phyloP scores from a whole-genome alignment of 139 green algal genomes.

The Chlorella sp. region DNA sequence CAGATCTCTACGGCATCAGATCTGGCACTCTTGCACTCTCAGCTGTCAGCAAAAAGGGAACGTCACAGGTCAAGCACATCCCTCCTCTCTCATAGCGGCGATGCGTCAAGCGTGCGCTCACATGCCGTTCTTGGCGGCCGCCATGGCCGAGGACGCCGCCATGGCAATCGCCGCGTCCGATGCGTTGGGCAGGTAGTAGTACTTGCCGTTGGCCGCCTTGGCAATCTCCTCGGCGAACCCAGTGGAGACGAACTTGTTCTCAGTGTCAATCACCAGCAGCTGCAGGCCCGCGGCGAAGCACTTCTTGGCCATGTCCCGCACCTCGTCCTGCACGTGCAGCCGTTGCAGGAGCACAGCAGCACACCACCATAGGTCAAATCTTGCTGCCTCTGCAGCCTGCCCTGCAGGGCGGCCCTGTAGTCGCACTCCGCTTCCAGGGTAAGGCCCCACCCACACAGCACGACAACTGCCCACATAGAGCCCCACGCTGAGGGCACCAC shows the following conservation, averaged over 20 bases:
- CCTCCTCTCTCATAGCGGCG: too few relatives aligned
- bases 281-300: slow-evolving; percentile 62
- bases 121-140: slow-evolving; percentile 58
- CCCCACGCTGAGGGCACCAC: too few relatives aligned
- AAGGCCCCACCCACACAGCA: too few relatives aligned
- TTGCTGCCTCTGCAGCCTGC: too few relatives aligned
- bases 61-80: too few relatives aligned
- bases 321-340: slow-evolving; percentile 42
- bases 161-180: slow-evolving; percentile 81
- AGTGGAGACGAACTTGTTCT: slow-evolving; percentile 99
- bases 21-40: too few relatives aligned
- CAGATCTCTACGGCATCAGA: too few relatives aligned
- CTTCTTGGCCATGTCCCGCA: slow-evolving; percentile 92
- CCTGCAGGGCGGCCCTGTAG: too few relatives aligned
- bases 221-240: slow-evolving; percentile 98
- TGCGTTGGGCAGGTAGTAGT: slow-evolving; percentile 97
- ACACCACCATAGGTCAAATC: neutral
- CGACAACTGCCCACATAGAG: too few relatives aligned
- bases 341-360: neutral
- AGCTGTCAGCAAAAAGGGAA: too few relatives aligned
- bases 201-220: slow-evolving; percentile 60
- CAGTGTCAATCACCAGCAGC: slow-evolving; percentile 98
- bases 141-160: slow-evolving; percentile 78
- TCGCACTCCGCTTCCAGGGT: too few relatives aligned
- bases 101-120: too few relatives aligned